Conservation (phyloP, 192 early-diverging fungal genomes). For the Mortierella hygrophila region DNA sequence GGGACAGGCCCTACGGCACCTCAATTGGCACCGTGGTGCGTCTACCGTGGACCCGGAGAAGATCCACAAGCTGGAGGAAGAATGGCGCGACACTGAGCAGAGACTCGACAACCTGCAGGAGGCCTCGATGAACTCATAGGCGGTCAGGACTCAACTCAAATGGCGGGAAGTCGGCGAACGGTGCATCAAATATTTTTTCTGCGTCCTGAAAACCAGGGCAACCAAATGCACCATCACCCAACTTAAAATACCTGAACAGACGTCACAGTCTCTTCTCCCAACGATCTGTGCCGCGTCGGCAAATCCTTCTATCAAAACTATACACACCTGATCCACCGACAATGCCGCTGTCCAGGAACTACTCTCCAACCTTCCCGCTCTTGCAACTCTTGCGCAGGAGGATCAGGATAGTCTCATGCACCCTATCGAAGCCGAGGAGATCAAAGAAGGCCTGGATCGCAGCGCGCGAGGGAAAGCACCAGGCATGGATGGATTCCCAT, state of each 20-base stretch:
- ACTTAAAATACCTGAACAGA: neutral
- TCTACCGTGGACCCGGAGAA: neutral
- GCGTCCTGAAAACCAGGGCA: conserved; percentile 10
- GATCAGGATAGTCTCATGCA: neutral
- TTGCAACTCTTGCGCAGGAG: too few species aligned
- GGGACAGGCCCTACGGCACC: neutral
- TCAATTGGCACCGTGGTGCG: conserved; percentile 7
- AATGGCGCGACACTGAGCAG: too few species aligned
- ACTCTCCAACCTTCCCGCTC: neutral
- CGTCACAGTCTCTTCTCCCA: neutral
- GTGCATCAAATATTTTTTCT: conserved; percentile 19
- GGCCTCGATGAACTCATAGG: too few species aligned
- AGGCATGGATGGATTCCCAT: conserved; percentile 7
- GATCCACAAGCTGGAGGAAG: neutral
- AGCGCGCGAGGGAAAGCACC: neutral
- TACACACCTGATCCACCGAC: conserved; percentile 21
- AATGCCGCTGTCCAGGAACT: conserved; percentile 7
- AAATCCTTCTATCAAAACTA: conserved; percentile 11
- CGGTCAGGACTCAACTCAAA: too few species aligned
- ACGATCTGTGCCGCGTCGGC: neutral
- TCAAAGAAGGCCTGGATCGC: neutral
- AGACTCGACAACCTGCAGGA: too few species aligned
- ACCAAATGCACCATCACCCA: conserved; percentile 15
- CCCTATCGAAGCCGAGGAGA: neutral
- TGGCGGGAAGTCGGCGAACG: conserved; percentile 24